Evolutionary conservation across 768 basidiomycete genomes (phyloP), one percentile per base, ranked within the genome.

Genomic region (Mycena polygramma): DNA sequence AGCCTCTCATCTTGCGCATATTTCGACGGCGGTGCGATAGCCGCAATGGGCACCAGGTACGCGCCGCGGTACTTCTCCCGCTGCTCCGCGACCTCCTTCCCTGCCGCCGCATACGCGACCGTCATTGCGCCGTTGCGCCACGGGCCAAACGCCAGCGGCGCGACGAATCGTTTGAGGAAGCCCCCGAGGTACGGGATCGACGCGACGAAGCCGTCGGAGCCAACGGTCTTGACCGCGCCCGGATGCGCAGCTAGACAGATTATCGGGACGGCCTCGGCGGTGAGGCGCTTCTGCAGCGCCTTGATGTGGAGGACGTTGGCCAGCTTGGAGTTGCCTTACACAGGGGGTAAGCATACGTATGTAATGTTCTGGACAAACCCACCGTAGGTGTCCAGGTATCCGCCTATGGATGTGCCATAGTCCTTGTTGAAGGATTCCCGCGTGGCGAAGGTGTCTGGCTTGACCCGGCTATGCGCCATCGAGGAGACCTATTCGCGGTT

Each of bases 251-350:
- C 58, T 10, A 81, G 54, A 58, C 76, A 79, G 0, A 75, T 80
- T 39, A 82, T 79, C 0, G 69, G 57, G 0, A 77, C 69, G 8
- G 73, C 77, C 52, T 77, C 66, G 0, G 73, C 73, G 22, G 78
- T 76, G 41, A 87, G 76, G 41, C 73, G 82, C 15, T 77, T 76
- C 57, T 88, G 85, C 36, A 88, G 74, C 69, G 85, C 83, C 45
- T 80, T 81, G 1, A 80, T 80, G 55, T 81, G 84, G 9, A 73
- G 63, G 36, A 76, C 52, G 52, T 69, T 73, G 24, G 72, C 73
- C 30, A 75, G 76, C 59, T 75, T 76, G 14, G 74, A 68, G 49
- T 70, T 59, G 43, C 64, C 75, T 75, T 45, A n/a, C 9, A 0
- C 9, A 0, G 39, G 1, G 20, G 49, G 54, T n/a, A 19, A 20